These are phyloP conservation scores for Fusarium nisikadoi DNA, from an alignment of 2,329 filamentous ascomycete species.

Conservation along the genomic window DNA sequence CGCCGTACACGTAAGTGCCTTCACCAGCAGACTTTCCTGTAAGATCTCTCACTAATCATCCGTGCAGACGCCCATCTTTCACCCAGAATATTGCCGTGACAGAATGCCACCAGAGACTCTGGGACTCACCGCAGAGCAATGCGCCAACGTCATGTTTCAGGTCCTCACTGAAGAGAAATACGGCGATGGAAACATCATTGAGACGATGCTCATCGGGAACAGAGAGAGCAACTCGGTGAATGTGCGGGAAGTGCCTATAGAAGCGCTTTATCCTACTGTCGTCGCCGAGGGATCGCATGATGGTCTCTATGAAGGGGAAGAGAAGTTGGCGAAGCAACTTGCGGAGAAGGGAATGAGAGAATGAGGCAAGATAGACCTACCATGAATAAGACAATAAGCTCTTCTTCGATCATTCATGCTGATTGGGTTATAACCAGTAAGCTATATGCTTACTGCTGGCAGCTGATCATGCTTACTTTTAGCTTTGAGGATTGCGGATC, in stretches of 20 bases:
- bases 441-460: neutral
- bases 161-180: slow-evolving; percentile 22
- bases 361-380: rapidly evolving
- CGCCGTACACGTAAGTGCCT: neutral
- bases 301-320: neutral
- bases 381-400: rapidly evolving
- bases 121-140: neutral
- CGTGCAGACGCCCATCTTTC: slow-evolving; percentile 9
- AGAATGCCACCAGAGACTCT: neutral
- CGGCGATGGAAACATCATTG: slow-evolving; percentile 30
- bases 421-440: too few relatives aligned
- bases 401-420: rapidly evolving
- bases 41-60: rapidly evolving
- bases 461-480: neutral
- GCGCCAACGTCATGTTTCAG: slow-evolving; percentile 10
- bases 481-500: neutral
- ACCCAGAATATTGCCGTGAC: slow-evolving; percentile 20
- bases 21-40: rapidly evolving
- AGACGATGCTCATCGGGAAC: slow-evolving; percentile 10
- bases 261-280: slow-evolving; percentile 3
- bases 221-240: slow-evolving; percentile 3
- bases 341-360: neutral
- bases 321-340: neutral
- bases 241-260: neutral
- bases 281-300: neutral